phyloP scores from a whole-genome alignment of 2,329 filamentous ascomycete species.

The Xylaria sp. region DNA sequence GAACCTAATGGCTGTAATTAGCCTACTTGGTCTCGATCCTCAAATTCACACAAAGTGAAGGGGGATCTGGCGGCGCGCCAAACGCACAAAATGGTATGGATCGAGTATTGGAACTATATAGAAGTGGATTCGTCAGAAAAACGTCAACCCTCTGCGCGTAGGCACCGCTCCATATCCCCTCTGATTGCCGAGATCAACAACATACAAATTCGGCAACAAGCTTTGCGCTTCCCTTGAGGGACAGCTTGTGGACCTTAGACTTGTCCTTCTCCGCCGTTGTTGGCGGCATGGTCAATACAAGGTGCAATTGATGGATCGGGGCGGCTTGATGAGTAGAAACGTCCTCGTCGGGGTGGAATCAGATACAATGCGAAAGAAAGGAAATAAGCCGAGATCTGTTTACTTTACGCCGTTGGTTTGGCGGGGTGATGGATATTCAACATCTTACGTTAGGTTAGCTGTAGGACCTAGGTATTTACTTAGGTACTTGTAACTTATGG shows the following conservation, averaged over 20 bases:
- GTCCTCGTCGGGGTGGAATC: not conserved
- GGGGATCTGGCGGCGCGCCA: not conserved
- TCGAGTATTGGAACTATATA: slow-evolving; percentile 90
- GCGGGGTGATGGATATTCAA: slow-evolving; percentile 43
- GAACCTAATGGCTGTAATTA: slow-evolving; percentile 66
- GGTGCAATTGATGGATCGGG: not conserved
- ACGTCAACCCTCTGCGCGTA: not conserved
- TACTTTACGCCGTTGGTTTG: slow-evolving; percentile 45
- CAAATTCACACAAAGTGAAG: not conserved
- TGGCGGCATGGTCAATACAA: slow-evolving; percentile 43
- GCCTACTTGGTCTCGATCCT: not conserved
- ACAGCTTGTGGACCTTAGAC: slow-evolving; percentile 94
- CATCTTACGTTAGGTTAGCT: no score
- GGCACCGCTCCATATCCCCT: not conserved
- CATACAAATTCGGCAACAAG: slow-evolving; percentile 94
- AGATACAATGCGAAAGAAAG: not conserved
- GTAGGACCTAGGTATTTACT: no score
- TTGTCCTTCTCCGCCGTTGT: slow-evolving; percentile 67
- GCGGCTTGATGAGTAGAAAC: not conserved
- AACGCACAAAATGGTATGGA: slow-evolving; percentile 90
- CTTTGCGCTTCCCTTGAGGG: slow-evolving; percentile 84
- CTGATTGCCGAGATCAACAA: slow-evolving; percentile 39
- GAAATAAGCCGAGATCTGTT: slow-evolving; percentile 39
- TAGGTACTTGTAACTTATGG: no score
- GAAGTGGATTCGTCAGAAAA: slow-evolving; percentile 26